Evolutionary conservation across 2,329 filamentous ascomycete genomes (phyloP).

Genomic region (Plectosphaerella sp.): DNA sequence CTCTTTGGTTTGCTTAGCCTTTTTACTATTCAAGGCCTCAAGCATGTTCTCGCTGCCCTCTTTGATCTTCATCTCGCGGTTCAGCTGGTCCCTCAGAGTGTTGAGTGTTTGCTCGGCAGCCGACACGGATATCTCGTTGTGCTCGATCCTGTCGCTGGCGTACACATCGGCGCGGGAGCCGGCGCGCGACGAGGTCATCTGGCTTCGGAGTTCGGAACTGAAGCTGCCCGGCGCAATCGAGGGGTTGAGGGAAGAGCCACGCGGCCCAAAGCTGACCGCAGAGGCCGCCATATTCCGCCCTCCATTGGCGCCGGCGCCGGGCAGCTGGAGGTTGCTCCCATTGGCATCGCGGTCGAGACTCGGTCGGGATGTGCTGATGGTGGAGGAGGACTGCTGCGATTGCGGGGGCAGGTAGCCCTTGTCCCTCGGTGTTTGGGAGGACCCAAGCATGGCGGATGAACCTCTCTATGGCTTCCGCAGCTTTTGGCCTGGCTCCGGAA

Average conservation of each 20-base stretch:
- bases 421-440: slow-evolving; percentile 49
- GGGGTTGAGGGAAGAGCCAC: slow-evolving; percentile 66
- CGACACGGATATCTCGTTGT: slow-evolving; percentile 46
- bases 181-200: slow-evolving; percentile 60
- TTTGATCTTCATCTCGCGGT: slow-evolving; percentile 96
- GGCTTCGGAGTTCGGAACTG: slow-evolving; percentile 77
- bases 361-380: slow-evolving; percentile 33
- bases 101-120: slow-evolving; percentile 70
- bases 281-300: slow-evolving; percentile 46
- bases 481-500: slow-evolving; percentile 9
- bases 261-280: slow-evolving; percentile 58
- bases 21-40: slow-evolving; percentile 90
- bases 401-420: slow-evolving; percentile 44
- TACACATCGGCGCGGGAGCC: slow-evolving; percentile 52
- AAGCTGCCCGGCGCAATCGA: slow-evolving; percentile 78
- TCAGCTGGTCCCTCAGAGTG: slow-evolving; percentile 76
- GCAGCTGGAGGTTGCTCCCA: slow-evolving; percentile 36
- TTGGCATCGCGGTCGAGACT: slow-evolving; percentile 53
- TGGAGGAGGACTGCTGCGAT: slow-evolving; percentile 25
- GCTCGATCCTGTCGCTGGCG: slow-evolving; percentile 55
- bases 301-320: slow-evolving; percentile 12
- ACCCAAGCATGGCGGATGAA: slow-evolving; percentile 42
- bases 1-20: slow-evolving; percentile 90
- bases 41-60: slow-evolving; percentile 96
- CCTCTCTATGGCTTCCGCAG: slow-evolving; percentile 14